Evolutionary conservation across 1,284 basidiomycete genomes (phyloP), one percentile per base, ranked within the genome.

Genomic region (Cryptococcus amylolentus): DNA sequence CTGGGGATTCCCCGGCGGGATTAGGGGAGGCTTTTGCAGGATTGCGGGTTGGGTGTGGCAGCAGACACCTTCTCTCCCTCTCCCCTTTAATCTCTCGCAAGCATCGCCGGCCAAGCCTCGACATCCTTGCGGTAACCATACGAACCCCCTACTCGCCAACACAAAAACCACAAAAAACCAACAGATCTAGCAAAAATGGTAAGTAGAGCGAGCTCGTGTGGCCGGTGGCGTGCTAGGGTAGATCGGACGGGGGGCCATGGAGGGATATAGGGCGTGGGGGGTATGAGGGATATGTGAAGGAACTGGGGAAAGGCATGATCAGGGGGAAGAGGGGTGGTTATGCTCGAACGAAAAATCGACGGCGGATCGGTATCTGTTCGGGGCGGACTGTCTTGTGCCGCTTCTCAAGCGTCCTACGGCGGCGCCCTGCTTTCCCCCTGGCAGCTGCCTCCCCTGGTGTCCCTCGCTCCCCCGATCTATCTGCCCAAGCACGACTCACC

Each of bases 181-280:
- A 49, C 48, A 52, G 50, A 14, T 47, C 20, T 44, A 38, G 6
- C 31, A 61, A 65, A 62, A 57, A 65, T 65, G 63, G 63, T 65
- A 54, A 60, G 63, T 57, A 23, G 38, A 5, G 52, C 31, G 31
- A 5, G 52, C 31, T 54, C 52, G 48, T 54, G 49, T 41, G 49
- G 18, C 42, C 16, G n/a, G 38, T 31, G 23, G 38, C 44, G 40
- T 31, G 35, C 47, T 23, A 27, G 38, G 39, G 18, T 14, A 26
- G 16, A 46, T 40, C 14, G 27, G 40, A 27, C 20, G 39, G 31
- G 35, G 40, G 39, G 26, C 20, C 27, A 5, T 39, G 49, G 16
- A 50, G 38, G 18, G 38, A 14, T 8, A 38, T 18, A 16, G 38
- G 38, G 20, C 35, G 31, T 9, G 18, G 9, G 12, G 20, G n/a